Evolutionary conservation across 345 rosid species (phyloP), one percentile per base, ranked within the genome.

Genomic region (Anastatica hierochuntica): DNA sequence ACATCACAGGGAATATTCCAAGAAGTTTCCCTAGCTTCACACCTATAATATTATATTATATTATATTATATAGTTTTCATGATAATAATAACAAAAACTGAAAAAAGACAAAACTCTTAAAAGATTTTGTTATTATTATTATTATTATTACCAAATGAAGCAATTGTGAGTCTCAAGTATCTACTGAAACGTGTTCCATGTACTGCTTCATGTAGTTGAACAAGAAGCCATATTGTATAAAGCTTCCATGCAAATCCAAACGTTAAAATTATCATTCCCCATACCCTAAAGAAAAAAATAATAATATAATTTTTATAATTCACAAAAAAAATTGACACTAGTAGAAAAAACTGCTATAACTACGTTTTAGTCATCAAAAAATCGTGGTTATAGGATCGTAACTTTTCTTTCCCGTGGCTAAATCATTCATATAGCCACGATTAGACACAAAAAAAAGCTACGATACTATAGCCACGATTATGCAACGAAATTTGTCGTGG

Each of bases 161-260:
- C 79, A 30, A 24, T 37, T 6, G 71, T 72, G 45, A 90, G 82
- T 17, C 81, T 83, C 46, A 90, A 60, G 42, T 78, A 90, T 78
- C 94, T 52, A 43, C 97, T 79, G 45, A 74, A 77, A 41, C 95
- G 90, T 53, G 60, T 50, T 20, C 94, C 82, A 0, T 46, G 55
- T 38, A 75, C 83, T 1, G 69, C 43, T 70, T 90, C 96, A 66
- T 90, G 98, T 41, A 90, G 96, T 19, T 84, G 81, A 8, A 90
- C 90, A 14, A 87, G 74, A 36, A 80, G 42, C 74, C 77, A 79
- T 2, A 77, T 70, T 0, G 82, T 87, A 66, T 87, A 90, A 1
- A 90, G 79, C 48, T 90, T 92, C 96, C 98, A 87, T 38, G 70
- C 48, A 64, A 87, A 87, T 20, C 74, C 80, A n/a, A 66, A 7